These are phyloP conservation scores for Ceratocystis eucalypticola DNA, from an alignment of 2,329 filamentous ascomycete species.

Conservation along the genomic window DNA sequence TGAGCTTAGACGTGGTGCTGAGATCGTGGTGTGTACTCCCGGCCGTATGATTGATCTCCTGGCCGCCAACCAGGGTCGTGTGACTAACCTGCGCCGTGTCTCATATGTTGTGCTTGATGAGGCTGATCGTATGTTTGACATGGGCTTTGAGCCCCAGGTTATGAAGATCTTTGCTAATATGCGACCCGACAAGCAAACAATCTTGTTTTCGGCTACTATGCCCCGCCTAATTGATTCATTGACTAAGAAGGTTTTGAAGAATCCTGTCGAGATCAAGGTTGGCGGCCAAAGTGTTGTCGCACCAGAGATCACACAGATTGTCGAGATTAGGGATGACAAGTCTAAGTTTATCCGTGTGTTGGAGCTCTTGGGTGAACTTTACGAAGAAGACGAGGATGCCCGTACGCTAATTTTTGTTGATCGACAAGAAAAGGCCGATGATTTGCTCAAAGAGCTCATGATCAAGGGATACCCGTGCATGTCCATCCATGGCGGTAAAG, in stretches of 20 bases:
- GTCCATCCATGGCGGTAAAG: conserved; percentile 87
- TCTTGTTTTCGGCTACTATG: conserved; percentile 94
- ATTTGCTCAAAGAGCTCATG: conserved; percentile 62
- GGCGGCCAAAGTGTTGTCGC: conserved; percentile 78
- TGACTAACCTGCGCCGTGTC: conserved; percentile 78
- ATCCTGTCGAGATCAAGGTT: conserved; percentile 81
- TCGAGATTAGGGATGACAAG: conserved; percentile 72
- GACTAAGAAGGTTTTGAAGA: conserved; percentile 74
- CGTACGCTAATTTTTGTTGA: conserved; percentile 86
- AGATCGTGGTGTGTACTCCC: conserved; percentile 89
- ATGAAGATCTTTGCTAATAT: conserved; percentile 92
- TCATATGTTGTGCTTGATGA: conserved; percentile 94
- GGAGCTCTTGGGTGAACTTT: conserved; percentile 75
- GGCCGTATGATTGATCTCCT: conserved; percentile 92
- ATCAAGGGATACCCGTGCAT: conserved; percentile 79
- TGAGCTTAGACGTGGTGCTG: conserved; percentile 84
- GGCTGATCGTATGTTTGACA: conserved; percentile 98
- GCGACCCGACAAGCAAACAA: conserved; percentile 81
- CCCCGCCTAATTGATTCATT: conserved; percentile 83
- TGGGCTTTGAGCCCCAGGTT: conserved; percentile 97
- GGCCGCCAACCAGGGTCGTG: conserved; percentile 82
- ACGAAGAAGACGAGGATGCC: conserved; percentile 76
- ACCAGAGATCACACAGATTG: conserved; percentile 84
- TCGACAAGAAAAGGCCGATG: conserved; percentile 78
- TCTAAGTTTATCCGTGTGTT: conserved; percentile 75